Conservation (phyloP, 495 filamentous ascomycete species). For the Patellaria atrata region DNA sequence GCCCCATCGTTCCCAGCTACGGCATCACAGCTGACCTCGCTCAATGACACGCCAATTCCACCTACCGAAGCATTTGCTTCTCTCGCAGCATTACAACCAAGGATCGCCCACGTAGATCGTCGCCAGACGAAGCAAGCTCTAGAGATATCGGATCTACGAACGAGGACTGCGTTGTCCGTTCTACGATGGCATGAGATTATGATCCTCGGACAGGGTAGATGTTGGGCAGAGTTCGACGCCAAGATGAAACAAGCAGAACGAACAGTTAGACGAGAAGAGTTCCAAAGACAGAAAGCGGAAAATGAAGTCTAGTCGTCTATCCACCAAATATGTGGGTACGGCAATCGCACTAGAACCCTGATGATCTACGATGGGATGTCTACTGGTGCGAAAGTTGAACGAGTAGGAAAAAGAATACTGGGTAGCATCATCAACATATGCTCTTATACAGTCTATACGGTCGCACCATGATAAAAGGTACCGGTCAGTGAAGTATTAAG, state of each 20-base stretch:
- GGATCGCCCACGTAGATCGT: constrained; percentile 50
- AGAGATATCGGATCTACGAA: constrained; percentile 55
- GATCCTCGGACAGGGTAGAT: constrained; percentile 52
- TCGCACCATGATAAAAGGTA: no score
- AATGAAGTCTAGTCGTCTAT: constrained; percentile 9
- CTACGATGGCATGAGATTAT: constrained; percentile 69
- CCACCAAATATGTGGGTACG: background rate
- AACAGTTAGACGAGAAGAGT: constrained; percentile 45
- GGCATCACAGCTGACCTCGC: constrained; percentile 63
- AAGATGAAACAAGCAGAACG: constrained; percentile 53
- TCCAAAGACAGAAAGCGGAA: constrained; percentile 21
- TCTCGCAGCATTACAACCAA: constrained; percentile 54
- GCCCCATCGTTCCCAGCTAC: constrained; percentile 61
- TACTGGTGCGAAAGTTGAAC: no score
- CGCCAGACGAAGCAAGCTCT: constrained; percentile 56
- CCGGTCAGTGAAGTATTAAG: no score
- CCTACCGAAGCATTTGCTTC: constrained; percentile 48
- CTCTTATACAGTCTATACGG: no score
- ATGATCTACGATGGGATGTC: no score
- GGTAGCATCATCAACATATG: no score
- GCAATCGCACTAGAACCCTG: no score
- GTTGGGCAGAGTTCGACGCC: constrained; percentile 61
- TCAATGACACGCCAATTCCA: constrained; percentile 64
- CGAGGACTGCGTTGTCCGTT: constrained; percentile 56
- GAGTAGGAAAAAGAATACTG: no score